These are phyloP conservation scores for Vicia villosa DNA, from an alignment of 306 rosid genomes.

Conservation along the genomic window DNA sequence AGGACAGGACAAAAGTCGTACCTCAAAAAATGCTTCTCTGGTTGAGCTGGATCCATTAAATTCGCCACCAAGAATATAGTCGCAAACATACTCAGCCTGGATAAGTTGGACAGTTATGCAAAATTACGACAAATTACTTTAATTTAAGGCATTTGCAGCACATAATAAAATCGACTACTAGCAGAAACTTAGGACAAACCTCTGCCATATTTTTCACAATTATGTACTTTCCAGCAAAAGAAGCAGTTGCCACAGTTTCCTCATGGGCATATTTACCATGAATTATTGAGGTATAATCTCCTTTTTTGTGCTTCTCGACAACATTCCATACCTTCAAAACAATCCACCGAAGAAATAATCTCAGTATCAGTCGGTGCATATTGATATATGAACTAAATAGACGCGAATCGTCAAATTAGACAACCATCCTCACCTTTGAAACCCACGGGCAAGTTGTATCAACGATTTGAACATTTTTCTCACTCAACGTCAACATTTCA, in stretches of 20 bases:
- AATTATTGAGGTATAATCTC: slow-evolving; percentile 86
- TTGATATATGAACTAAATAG: slow-evolving; percentile 13
- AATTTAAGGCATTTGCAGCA: slow-evolving; percentile 3
- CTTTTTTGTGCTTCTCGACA: slow-evolving; percentile 94
- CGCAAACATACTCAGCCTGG: slow-evolving; percentile 94
- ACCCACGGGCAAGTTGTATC: slow-evolving; percentile 99
- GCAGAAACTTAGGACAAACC: slow-evolving; percentile 54
- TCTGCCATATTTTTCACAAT: slow-evolving; percentile 86
- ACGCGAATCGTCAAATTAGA: not conserved
- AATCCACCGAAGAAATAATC: slow-evolving; percentile 36
- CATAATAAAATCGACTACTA: slow-evolving; percentile 22
- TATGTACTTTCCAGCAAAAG: slow-evolving; percentile 88
- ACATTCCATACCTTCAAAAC: slow-evolving; percentile 81
- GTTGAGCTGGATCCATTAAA: slow-evolving; percentile 93
- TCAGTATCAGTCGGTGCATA: slow-evolving; percentile 32
- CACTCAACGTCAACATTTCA: slow-evolving; percentile 85
- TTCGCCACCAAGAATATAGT: slow-evolving; percentile 86
- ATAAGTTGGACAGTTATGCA: slow-evolving; percentile 22
- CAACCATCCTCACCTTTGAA: slow-evolving; percentile 66
- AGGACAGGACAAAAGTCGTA: slow-evolving; percentile 36
- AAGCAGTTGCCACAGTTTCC: slow-evolving; percentile 96
- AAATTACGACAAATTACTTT: slow-evolving; percentile 17
- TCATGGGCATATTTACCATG: slow-evolving; percentile 94
- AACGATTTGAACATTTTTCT: slow-evolving; percentile 81
- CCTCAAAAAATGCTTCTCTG: slow-evolving; percentile 80